A percentile compares a stretch with the other conserved stretches of the same genome.
phyloP scores from a whole-genome alignment of 2,329 filamentous ascomycete species.

The Colletotrichum salicis region DNA sequence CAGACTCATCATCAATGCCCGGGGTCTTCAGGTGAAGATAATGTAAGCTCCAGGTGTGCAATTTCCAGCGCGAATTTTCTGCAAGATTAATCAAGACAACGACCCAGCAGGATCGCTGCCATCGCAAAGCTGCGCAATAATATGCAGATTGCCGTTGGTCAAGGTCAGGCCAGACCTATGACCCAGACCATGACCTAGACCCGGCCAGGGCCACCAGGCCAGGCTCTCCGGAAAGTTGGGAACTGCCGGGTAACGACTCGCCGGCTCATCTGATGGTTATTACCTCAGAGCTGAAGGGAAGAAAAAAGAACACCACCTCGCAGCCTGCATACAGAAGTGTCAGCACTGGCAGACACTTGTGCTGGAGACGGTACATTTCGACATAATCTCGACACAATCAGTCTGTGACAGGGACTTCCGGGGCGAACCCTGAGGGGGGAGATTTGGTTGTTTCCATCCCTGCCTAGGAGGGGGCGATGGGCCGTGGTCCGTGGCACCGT shows the following conservation, averaged over 20 bases:
- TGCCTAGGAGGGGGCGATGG: neutral
- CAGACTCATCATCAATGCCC: slow-evolving; percentile 3
- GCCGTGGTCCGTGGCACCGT: neutral
- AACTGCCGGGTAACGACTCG: neutral
- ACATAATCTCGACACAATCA: slow-evolving; percentile 33
- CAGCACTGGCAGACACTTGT: neutral
- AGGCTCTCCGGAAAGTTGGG: neutral
- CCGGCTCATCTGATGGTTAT: neutral
- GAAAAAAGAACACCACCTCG: neutral
- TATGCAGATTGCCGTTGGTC: neutral
- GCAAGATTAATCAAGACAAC: slow-evolving; percentile 8
- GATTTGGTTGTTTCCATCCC: neutral
- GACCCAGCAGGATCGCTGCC: neutral
- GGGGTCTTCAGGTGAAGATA: slow-evolving; percentile 25
- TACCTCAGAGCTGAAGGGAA: neutral
- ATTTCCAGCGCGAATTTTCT: slow-evolving; percentile 34
- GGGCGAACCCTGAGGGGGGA: slow-evolving; percentile 28
- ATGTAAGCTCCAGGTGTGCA: slow-evolving; percentile 3
- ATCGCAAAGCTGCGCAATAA: neutral
- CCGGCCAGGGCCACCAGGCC: neutral
- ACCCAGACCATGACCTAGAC: neutral
- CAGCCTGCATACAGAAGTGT: neutral
- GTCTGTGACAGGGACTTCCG: slow-evolving; percentile 26
- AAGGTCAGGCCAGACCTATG: neutral
- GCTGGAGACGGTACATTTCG: slow-evolving; percentile 13